phyloP scores from a whole-genome alignment of 345 rosid species.

The Geranium rotundifolium region DNA sequence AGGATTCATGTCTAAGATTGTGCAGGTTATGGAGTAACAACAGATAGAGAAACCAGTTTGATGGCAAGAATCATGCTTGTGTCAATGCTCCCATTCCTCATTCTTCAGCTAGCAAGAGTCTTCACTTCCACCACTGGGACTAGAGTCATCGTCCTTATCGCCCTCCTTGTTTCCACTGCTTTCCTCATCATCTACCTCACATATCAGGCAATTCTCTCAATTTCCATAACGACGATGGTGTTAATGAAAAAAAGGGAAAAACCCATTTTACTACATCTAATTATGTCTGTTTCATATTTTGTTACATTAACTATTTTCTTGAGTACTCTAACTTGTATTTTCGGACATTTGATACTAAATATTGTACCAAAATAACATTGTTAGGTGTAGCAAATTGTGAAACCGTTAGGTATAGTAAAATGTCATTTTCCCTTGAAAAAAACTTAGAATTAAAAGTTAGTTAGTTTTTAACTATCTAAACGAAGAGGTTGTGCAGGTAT shows the following conservation, averaged over 20 bases:
- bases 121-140: conserved; percentile 14
- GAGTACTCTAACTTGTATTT: no score
- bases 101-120: conserved; percentile 26
- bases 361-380: no score
- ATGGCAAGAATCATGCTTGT: conserved; percentile 26
- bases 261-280: no score
- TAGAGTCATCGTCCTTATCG: conserved; percentile 18
- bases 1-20: background rate
- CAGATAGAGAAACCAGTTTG: conserved; percentile 22
- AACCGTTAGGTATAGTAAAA: no score
- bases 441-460: no score
- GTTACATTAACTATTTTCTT: no score
- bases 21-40: conserved; percentile 38
- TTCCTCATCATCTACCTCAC: conserved; percentile 21
- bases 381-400: no score
- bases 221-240: background rate
- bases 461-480: no score
- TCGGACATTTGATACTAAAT: no score
- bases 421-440: no score
- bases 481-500: conserved; percentile 18
- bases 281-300: no score
- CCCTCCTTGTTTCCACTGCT: conserved; percentile 17
- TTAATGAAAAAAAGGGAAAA: no score
- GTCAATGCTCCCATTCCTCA: conserved; percentile 31
- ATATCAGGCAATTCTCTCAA: conserved; percentile 26